Conservation (phyloP, 2,329 filamentous ascomycete species). For the Penicillium sp. region DNA sequence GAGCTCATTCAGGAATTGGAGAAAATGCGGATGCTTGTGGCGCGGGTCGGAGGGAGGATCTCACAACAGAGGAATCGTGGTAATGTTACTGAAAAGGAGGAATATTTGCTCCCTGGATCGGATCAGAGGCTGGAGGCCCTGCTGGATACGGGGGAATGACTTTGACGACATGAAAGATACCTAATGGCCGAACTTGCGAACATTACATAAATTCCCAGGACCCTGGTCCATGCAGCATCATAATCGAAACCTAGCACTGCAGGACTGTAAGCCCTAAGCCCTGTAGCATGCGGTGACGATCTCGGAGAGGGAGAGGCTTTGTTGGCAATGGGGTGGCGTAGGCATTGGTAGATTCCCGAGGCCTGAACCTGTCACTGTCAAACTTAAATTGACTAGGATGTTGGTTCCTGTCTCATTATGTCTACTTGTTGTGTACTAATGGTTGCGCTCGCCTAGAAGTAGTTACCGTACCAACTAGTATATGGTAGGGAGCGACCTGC, state of each 20-base stretch:
- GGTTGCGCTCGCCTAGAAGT: too few relatives aligned
- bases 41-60: conserved; percentile 46
- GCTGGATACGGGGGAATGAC: conserved; percentile 37
- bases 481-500: too few relatives aligned
- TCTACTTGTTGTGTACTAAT: too few relatives aligned
- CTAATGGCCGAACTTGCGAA: background rate
- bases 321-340: too few relatives aligned
- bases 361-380: too few relatives aligned
- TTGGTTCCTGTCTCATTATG: too few relatives aligned
- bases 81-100: conserved; percentile 17
- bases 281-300: background rate
- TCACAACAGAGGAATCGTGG: conserved; percentile 31
- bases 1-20: conserved; percentile 55
- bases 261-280: background rate
- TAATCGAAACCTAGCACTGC: conserved; percentile 5
- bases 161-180: conserved; percentile 25
- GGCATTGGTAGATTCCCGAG: too few relatives aligned
- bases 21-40: conserved; percentile 53
- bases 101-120: conserved; percentile 31
- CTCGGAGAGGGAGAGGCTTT: background rate
- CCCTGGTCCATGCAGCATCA: conserved; percentile 15
- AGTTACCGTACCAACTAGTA: too few relatives aligned
- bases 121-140: conserved; percentile 42
- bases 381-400: too few relatives aligned
- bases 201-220: conserved; percentile 9